Base-by-base conservation (phyloP, 768 basidiomycete genomes). In the Melanogaster broomeanus region DNA sequence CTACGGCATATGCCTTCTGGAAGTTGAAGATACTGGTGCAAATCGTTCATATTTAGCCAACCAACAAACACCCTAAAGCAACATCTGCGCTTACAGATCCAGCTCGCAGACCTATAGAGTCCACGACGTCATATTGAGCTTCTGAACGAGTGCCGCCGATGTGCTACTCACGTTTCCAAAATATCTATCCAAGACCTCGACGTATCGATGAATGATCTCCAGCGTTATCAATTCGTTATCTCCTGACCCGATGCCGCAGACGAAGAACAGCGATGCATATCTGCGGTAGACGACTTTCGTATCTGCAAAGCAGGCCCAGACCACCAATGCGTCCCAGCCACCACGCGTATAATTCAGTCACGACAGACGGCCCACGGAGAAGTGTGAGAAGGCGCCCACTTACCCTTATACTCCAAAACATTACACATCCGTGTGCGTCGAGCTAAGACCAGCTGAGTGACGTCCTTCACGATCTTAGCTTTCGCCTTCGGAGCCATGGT, bases 251-350 rank as follows among this genome's bases (percentile, higher is more conserved):
- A 98, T 87, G 41, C 91, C 93, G 58, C 85, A 88, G 38, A 98
- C 87, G 71, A 98, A 98, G 81, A 94, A 98, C 30, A 98, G 73
- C 10, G 93, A 95, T 8, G 95, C 95, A 62, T 98, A 98, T 65
- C 95, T 85, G 41, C 93, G 80, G 74, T 98, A 98, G 21, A 97
- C 88, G 53, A 98, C 85, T 77, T 96, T 88, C 43, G 85, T 80
- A 59, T 88, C 86, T 88, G 66, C 41, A 30, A 38, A 47, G 41
- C 37, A 30, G 24, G 19, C 33, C n/a, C 41, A 49, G 30, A 30
- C 39, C 28, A 11, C 25, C 18, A 25, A n/a, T 34, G n/a, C 38
- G 11, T 35, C 15, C 37, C 39, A 38, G 13, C 37, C 30, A 24
- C 41, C 9, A 9, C 24, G n/a, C 27, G 15, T 42, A 31, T 15